Conservation (phyloP, 2,329 filamentous ascomycete species). For the Fusarium euwallaceae region DNA sequence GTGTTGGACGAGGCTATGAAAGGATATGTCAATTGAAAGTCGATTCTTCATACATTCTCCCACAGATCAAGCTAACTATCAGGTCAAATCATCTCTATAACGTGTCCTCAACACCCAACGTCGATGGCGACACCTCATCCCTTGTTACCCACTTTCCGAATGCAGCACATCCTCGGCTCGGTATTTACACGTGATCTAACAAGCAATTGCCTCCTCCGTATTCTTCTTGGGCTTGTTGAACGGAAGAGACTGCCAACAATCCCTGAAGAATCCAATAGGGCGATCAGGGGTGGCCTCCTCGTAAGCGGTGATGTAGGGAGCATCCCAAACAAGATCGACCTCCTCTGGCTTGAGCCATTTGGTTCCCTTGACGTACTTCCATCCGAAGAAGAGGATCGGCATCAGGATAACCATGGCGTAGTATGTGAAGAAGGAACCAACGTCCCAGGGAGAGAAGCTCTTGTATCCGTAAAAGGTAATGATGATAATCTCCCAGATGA, state of each 20-base stretch:
- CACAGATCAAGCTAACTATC: not conserved
- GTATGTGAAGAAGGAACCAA: not conserved
- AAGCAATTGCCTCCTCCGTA: not conserved
- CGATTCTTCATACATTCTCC: not conserved
- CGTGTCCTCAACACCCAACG: not conserved
- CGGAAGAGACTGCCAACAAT: not conserved
- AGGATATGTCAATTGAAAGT: conserved; percentile 11
- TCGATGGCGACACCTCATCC: not conserved
- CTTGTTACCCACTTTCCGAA: not conserved
- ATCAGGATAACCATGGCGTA: not conserved
- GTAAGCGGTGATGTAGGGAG: not conserved
- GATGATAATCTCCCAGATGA: not conserved
- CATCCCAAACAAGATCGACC: not conserved
- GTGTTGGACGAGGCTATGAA: conserved; percentile 23
- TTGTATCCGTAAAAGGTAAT: not conserved
- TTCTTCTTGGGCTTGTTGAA: not conserved
- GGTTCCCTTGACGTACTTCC: not conserved
- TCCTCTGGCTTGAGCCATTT: not conserved
- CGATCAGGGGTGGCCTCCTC: not conserved
- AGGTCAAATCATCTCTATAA: not conserved
- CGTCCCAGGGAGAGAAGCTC: not conserved
- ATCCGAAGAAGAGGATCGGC: not conserved
- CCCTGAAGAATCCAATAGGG: not conserved
- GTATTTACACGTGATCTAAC: not conserved
- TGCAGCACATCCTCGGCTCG: not conserved